Percentiles rank a stretch among this genome's conserved stretches.
These are phyloP conservation scores for Bacidia rubella DNA, from an alignment of 495 filamentous ascomycete species.

Conservation along the genomic window DNA sequence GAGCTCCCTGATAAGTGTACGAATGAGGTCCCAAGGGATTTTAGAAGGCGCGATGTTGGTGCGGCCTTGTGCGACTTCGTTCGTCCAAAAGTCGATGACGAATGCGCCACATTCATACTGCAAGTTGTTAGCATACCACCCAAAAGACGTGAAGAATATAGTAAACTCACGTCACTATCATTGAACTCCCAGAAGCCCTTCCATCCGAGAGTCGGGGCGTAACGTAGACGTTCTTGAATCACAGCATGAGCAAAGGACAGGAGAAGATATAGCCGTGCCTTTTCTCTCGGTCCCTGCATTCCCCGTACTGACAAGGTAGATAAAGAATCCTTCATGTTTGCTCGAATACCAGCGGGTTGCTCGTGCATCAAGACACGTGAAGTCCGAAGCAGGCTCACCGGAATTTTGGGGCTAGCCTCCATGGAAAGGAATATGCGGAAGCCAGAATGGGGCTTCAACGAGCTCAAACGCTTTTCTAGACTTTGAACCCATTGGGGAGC, in stretches of 20 bases:
- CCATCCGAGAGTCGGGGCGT: constrained; percentile 91
- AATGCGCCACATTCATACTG: constrained; percentile 95
- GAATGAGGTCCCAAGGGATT: constrained; percentile 95
- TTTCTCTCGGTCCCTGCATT: constrained; percentile 74
- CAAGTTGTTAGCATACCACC: neutral
- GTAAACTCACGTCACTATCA: constrained; percentile 81
- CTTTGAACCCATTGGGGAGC: constrained; percentile 92
- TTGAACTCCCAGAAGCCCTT: constrained; percentile 99
- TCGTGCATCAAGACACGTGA: constrained; percentile 96
- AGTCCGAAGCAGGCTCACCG: constrained; percentile 86
- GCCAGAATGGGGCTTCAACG: constrained; percentile 83
- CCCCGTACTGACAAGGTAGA: constrained; percentile 66
- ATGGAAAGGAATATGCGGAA: constrained; percentile 96
- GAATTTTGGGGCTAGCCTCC: constrained; percentile 94
- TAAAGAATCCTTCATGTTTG: constrained; percentile 98
- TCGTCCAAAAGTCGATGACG: constrained; percentile 93
- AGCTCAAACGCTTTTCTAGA: constrained; percentile 89
- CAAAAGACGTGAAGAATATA: neutral
- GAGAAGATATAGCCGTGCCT: constrained; percentile 78
- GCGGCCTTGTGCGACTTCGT: constrained; percentile 62
- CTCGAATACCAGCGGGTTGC: constrained; percentile 87
- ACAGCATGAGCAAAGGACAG: constrained; percentile 94
- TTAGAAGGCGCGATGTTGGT: constrained; percentile 87
- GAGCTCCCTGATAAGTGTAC: constrained; percentile 78
- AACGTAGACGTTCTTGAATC: constrained; percentile 87